Base-by-base conservation (phyloP, 208 protist species). In the Angomonas ambiguus region DNA sequence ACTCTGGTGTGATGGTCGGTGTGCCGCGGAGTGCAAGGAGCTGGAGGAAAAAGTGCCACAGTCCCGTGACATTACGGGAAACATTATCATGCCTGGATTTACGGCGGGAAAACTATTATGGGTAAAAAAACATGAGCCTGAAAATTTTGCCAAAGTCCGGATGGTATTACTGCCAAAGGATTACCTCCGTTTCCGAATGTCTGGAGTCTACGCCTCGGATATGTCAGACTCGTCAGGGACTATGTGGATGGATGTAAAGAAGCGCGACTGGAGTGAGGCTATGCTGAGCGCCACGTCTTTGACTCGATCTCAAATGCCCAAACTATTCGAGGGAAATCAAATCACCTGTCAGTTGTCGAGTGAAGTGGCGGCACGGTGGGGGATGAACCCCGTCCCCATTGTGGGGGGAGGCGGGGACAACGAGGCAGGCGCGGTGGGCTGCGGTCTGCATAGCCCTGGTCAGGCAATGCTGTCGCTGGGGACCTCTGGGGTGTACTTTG, bases 11-110 rank as follows among this genome's bases (percentile, higher is more conserved):
- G 86, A 87, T 34, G 86, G 86, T 35, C 82, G 83, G 56, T 84
- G 86, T 63, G 74, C 74, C 28, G 45, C 53, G 48, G 80, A 92
- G 74, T 90, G 87, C 62, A 69, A 51, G 25, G 87, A 90, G 69
- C 65, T 92, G n/a, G 79, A 88, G 74, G 61, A 69, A 58, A 61
- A 61, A 10, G 87, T 93, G 28, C 80, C 79, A 20, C 61, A 68
- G 48, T 83, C 74, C 38, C 70, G 83, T 60, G 57, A 78, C 25
- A 88, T 80, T 66, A 90, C 87, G 0, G 87, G 83, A 41, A 90
- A 90, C 65, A 56, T 89, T n/a, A 90, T 88, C 69, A 90, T 90
- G 80, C 87, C 83, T 41, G 87, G 87, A 70, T 93, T 93, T 72
- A 88, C 83, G 30, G 81, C 87, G 18, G 87, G 87, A 25, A 89